phyloP scores from a whole-genome alignment of 345 rosid species.

The Gossypium herbaceum region DNA sequence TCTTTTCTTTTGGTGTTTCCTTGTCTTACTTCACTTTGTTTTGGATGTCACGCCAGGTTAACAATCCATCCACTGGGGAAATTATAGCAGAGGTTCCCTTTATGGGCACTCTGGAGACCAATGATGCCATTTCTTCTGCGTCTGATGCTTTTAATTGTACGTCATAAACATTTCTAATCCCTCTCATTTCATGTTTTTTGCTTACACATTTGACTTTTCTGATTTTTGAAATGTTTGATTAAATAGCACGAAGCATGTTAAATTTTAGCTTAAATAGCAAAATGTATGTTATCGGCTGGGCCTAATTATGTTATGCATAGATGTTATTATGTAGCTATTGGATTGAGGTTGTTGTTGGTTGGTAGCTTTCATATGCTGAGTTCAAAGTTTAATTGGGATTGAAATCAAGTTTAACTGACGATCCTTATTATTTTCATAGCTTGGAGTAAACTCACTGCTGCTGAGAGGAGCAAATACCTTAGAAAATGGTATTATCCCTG shows the following conservation, averaged over 20 bases:
- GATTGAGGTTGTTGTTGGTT: conserved; percentile 9
- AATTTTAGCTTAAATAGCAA: not conserved
- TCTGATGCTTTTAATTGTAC: conserved; percentile 68
- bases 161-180: conserved; percentile 13
- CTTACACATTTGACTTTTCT: not conserved
- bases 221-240: not conserved
- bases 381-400: not conserved
- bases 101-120: conserved; percentile 83
- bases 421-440: conserved; percentile 33
- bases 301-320: not conserved
- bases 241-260: not conserved
- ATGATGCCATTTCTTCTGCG: conserved; percentile 87
- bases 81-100: conserved; percentile 63
- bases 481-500: conserved; percentile 61
- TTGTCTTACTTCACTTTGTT: not conserved
- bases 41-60: conserved; percentile 48
- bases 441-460: conserved; percentile 87
- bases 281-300: not conserved
- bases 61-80: conserved; percentile 87
- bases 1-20: not conserved
- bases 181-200: not conserved
- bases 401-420: conserved; percentile 4
- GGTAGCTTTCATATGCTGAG: not conserved
- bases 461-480: conserved; percentile 71
- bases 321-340: not conserved